Evolutionary conservation across 805 yeast species (phyloP).

Genomic region (Candida koratica): DNA sequence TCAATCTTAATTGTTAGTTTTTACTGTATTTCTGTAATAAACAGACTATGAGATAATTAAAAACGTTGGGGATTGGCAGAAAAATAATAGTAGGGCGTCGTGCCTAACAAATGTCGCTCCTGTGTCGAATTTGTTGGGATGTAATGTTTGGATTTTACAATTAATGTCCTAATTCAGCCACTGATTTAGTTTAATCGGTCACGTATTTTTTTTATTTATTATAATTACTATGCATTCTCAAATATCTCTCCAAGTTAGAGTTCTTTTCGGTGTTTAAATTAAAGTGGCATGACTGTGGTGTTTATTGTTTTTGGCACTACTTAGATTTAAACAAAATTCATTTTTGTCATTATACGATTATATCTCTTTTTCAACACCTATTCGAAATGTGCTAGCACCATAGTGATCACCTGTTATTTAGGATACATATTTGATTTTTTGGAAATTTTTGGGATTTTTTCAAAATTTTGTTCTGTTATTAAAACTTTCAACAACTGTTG

Average conservation of each 20-base stretch:
- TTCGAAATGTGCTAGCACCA: too few relatives aligned
- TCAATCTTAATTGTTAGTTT: not conserved
- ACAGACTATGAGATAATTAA: conserved; percentile 6
- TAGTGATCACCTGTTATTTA: too few relatives aligned
- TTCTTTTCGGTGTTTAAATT: not conserved
- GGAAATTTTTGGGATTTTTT: conserved; percentile 1
- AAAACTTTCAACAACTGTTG: conserved; percentile 3
- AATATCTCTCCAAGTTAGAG: too few relatives aligned
- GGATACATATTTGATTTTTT: not conserved
- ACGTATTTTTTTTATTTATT: conserved; percentile 1
- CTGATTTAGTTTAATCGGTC: not conserved
- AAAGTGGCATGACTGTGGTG: conserved; percentile 6
- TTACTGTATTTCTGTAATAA: conserved; percentile 1
- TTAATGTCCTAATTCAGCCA: not conserved
- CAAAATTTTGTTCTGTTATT: not conserved
- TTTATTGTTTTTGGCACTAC: conserved; percentile 4
- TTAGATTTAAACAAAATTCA: conserved; percentile 2
- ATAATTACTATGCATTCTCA: too few relatives aligned
- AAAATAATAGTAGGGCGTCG: conserved; percentile 2
- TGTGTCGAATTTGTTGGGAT: conserved; percentile 8
- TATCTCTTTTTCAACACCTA: too few relatives aligned
- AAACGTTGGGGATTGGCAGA: conserved; percentile 8
- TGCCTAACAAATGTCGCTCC: conserved; percentile 3
- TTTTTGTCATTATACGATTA: conserved; percentile 3
- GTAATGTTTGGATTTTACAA: not conserved